Evolutionary conservation across 305 asterid species (phyloP).

Genomic region (Fraxinus baroniana): DNA sequence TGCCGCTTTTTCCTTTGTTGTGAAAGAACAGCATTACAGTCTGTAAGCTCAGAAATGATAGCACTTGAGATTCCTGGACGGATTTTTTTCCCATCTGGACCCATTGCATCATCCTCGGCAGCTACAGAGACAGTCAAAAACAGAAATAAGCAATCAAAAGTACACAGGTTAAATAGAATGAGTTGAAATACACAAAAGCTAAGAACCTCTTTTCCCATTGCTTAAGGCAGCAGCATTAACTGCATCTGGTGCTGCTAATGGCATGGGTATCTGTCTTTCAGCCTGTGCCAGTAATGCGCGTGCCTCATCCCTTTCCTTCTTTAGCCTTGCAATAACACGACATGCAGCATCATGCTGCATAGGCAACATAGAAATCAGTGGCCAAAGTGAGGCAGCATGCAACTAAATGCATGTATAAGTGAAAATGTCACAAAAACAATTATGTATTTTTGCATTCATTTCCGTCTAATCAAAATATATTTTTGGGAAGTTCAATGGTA

Average conservation of each 20-base stretch:
- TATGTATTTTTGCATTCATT: neutral
- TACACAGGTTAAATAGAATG: neutral
- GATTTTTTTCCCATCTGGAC: conserved; percentile 69
- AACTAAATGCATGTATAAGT: neutral
- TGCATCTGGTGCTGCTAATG: conserved; percentile 42
- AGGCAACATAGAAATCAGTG: conserved; percentile 6
- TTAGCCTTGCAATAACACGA: conserved; percentile 97
- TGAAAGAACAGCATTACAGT: conserved; percentile 81
- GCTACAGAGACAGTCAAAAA: conserved; percentile 40
- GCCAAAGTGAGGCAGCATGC: neutral
- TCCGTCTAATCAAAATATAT: neutral
- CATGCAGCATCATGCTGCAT: conserved; percentile 99
- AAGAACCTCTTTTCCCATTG: conserved; percentile 95
- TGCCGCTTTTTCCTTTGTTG: conserved; percentile 88
- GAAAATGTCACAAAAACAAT: neutral
- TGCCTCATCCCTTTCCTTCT: conserved; percentile 97
- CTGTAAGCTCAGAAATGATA: conserved; percentile 79
- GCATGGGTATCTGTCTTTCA: conserved; percentile 76
- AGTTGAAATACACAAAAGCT: neutral
- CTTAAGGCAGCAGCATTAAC: conserved; percentile 49
- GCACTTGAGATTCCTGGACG: conserved; percentile 74
- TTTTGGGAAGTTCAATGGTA: neutral
- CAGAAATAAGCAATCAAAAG: conserved; percentile 21
- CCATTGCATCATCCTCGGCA: conserved; percentile 71
- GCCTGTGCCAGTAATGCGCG: conserved; percentile 75